Evolutionary conservation across 2,329 filamentous ascomycete genomes (phyloP), one percentile per base, ranked within the genome.

Genomic region (Sporothrix humicola): DNA sequence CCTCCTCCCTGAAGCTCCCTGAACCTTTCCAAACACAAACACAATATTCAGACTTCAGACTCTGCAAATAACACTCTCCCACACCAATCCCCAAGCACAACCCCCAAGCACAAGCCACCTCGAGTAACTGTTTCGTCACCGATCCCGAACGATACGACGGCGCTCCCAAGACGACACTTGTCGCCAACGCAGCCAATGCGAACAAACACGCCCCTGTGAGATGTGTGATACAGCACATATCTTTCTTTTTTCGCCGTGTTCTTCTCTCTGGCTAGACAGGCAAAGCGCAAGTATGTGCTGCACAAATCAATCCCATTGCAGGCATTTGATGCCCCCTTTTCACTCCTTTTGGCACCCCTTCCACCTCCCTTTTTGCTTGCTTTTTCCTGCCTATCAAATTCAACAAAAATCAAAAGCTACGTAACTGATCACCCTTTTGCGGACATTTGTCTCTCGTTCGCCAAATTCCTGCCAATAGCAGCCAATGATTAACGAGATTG

Each of bases 311-410:
- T 48, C 61, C 42, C 6, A 17, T 66, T 44, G 61, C 61, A 66
- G 42, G 61, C 61, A 48, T 65, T 46, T 48, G 42, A 48, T 17
- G 42, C 4, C 42, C 42, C 61, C n/a, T 37, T 44, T 65, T 48
- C 13, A 8, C 20, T 37, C 31, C 31, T 37, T 37, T 37, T 37
- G 31, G 31, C 31, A 37, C 44, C 61, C 31, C 26, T 44, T 26
- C 42, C n/a, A 23, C 42, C 9, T 66, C n/a, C 20, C 61, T 13
- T 66, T 48, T 15, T 20, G 17, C n/a, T 52, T 52, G 23, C 26
- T 69, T 69, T 48, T 69, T 54, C 31, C 26, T 52, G 42, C 42
- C 61, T 66, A 48, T 66, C 61, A 66, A 48, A 48, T 37, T 7
- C 31, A 37, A 5, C 31, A 37, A 37, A 37, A 37, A 7, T 37